Evolutionary conservation across 441 rosid species (phyloP).

Genomic region (Pelargonium citronellum): DNA sequence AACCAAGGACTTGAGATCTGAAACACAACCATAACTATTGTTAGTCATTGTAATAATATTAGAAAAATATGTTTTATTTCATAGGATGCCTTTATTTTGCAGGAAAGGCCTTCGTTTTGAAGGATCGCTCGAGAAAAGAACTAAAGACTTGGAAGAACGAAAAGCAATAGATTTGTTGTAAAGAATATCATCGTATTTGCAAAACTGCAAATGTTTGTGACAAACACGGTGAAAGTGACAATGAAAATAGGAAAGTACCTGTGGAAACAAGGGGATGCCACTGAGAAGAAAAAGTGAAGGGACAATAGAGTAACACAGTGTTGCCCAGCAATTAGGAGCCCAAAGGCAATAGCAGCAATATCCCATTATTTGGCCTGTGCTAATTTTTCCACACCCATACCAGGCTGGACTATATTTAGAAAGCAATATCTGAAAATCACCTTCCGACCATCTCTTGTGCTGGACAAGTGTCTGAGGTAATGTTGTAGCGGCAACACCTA

Average conservation of each 20-base stretch:
- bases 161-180: too few relatives aligned
- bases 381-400: constrained; percentile 44
- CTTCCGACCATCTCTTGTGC: constrained; percentile 78
- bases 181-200: too few relatives aligned
- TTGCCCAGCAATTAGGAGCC: constrained; percentile 54
- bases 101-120: too few relatives aligned
- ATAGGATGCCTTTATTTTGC: too few relatives aligned
- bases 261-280: constrained; percentile 57
- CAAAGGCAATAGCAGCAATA: constrained; percentile 44
- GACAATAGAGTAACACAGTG: constrained; percentile 37
- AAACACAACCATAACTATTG: neutral
- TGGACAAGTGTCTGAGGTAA: constrained; percentile 54
- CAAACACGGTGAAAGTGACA: neutral
- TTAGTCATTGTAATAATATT: too few relatives aligned
- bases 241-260: constrained; percentile 30
- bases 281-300: constrained; percentile 53
- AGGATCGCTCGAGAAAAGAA: too few relatives aligned
- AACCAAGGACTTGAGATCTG: constrained; percentile 51
- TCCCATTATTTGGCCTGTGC: constrained; percentile 38
- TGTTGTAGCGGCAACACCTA: constrained; percentile 53
- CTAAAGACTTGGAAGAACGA: too few relatives aligned
- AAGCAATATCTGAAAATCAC: constrained; percentile 52
- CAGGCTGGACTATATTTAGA: constrained; percentile 51
- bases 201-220: neutral
- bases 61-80: too few relatives aligned